Conservation (phyloP, 345 rosid species). For the Melaleuca quinquenervia region DNA sequence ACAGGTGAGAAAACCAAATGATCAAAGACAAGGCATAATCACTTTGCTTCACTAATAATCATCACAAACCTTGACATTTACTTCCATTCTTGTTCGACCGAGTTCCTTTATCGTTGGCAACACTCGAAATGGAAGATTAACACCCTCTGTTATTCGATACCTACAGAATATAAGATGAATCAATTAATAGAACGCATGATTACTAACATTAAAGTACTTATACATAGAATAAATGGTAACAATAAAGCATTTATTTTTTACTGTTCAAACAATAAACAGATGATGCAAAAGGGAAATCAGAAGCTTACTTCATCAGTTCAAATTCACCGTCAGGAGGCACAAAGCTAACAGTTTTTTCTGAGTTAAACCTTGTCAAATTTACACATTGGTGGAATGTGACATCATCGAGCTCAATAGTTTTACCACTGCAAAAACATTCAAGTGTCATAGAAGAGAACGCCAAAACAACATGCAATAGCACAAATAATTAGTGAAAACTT, state of each 20-base stretch:
- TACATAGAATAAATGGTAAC: neutral
- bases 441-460: neutral
- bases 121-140: conserved; percentile 95
- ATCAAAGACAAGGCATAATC: conserved; percentile 5
- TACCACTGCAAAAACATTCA: conserved; percentile 16
- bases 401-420: conserved; percentile 98
- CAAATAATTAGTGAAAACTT: neutral
- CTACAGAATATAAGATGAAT: conserved; percentile 14
- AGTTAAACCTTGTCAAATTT: conserved; percentile 94
- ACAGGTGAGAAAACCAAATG: conserved; percentile 4
- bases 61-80: conserved; percentile 76
- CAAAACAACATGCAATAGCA: neutral
- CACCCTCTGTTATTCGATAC: conserved; percentile 98
- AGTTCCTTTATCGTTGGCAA: conserved; percentile 97
- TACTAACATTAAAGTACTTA: neutral
- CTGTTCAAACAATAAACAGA: neutral
- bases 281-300: neutral
- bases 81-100: conserved; percentile 99
- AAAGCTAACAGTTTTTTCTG: conserved; percentile 96
- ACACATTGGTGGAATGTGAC: conserved; percentile 98
- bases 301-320: conserved; percentile 96
- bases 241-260: neutral
- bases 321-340: conserved; percentile 99
- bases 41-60: conserved; percentile 1
- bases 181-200: neutral